A percentile compares a stretch with the other conserved stretches of the same genome.
phyloP scores from a whole-genome alignment of 1,284 basidiomycete genomes.

The Volvariella volvacea region DNA sequence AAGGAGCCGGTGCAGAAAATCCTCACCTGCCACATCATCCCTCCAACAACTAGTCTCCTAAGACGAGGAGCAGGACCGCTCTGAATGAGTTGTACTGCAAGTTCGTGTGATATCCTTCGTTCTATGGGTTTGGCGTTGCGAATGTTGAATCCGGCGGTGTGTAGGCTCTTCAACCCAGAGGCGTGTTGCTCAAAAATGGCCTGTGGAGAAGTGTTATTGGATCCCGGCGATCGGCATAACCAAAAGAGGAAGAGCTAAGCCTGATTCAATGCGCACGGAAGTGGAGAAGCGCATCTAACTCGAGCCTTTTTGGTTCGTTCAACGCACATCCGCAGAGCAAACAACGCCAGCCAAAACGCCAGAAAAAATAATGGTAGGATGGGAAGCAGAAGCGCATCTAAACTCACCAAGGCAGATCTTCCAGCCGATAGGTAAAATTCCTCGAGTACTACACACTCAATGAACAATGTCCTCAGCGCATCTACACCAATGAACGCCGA shows the following conservation, averaged over 20 bases:
- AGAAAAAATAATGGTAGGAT: background rate
- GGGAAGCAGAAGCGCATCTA: background rate
- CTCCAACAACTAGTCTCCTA: conserved; percentile 21
- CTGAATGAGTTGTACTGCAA: conserved; percentile 17
- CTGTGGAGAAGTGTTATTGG: too few species aligned
- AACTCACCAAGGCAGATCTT: conserved; percentile 20
- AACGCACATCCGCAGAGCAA: too few species aligned
- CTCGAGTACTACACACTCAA: conserved; percentile 19
- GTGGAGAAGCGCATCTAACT: too few species aligned
- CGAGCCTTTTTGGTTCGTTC: too few species aligned
- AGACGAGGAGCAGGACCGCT: conserved; percentile 15
- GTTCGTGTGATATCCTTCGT: conserved; percentile 11
- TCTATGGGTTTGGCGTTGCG: conserved; percentile 19
- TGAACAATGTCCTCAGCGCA: conserved; percentile 18
- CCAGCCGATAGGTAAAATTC: conserved; percentile 19
- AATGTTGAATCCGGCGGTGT: conserved; percentile 20
- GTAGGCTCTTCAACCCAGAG: conserved; percentile 14
- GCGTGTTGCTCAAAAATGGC: conserved; percentile 14
- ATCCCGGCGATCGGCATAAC: too few species aligned
- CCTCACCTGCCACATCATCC: conserved; percentile 24
- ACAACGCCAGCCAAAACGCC: background rate
- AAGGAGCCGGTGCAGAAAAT: background rate
- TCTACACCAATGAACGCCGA: conserved; percentile 25
- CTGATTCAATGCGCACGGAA: too few species aligned
- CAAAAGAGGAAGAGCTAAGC: too few species aligned